These are phyloP conservation scores for Urochloa ruziziensis DNA, from an alignment of 176 grass and related monocot species.

Conservation along the genomic window DNA sequence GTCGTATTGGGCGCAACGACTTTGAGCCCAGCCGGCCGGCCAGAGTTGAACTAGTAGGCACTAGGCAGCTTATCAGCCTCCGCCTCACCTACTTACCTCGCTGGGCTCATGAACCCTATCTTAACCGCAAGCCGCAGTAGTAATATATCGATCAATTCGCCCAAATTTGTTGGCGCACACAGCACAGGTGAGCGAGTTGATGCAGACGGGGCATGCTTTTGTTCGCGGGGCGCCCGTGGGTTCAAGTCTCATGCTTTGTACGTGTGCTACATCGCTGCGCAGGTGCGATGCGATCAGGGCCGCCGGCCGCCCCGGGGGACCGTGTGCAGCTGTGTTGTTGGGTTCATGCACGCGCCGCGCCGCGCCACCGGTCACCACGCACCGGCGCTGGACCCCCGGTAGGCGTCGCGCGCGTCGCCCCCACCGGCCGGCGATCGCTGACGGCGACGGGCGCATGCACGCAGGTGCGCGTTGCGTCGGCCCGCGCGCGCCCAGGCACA, in stretches of 20 bases:
- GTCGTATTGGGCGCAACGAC: conserved; percentile 31
- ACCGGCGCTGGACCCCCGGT: neutral
- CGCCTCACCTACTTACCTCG: neutral
- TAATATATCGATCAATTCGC: conserved; percentile 2
- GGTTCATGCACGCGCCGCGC: neutral
- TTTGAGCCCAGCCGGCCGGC: neutral
- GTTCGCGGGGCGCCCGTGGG: conserved; percentile 15
- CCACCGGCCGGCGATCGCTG: neutral
- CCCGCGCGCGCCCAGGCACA: neutral
- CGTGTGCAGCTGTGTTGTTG: neutral
- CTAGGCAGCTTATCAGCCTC: neutral
- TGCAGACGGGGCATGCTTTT: neutral
- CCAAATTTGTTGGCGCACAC: no score
- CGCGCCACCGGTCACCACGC: neutral
- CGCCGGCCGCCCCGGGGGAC: neutral
- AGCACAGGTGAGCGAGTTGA: neutral
- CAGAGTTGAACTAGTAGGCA: no score
- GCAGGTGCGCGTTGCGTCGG: neutral
- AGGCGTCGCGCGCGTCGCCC: neutral
- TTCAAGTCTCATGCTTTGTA: neutral
- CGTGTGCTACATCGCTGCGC: neutral
- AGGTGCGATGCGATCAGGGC: neutral
- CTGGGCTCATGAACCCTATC: no score
- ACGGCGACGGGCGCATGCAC: neutral
- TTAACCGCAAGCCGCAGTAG: neutral